Base-by-base conservation (phyloP, 331 rosid genomes). In the Malus hybrid region DNA sequence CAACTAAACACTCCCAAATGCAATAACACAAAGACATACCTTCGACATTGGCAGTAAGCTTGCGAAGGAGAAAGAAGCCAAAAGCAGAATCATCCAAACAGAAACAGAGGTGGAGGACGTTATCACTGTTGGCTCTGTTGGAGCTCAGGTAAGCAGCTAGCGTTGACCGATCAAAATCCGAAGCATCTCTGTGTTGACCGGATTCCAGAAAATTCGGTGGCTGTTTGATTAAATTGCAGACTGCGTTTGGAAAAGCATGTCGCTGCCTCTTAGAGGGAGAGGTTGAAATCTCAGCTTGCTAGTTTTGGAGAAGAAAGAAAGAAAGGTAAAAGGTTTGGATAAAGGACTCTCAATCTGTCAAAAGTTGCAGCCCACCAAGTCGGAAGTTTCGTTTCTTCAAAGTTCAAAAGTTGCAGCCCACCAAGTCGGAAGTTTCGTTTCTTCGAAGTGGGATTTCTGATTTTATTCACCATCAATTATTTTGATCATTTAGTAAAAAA, bases 61-160 rank as follows among this genome's bases (percentile, higher is more conserved):
- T 22, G 24, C 24, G 1, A 1, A 22, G 24, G 24, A 0, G 24
- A 22, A 22, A 22, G 24, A 22, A 22, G 24, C 24, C 24, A 22
- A 22, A 22, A 0, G 1, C 24, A 22, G 24, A 22, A 22, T 22
- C 24, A 22, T 22, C 24, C 24, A 22, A 22, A 22, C 24, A 22
- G 71, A 81, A 67, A 66, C 67, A 60, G 16, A 67, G 61, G 75
- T 67, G 74, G 70, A 65, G 24, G 84, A 86, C 79, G 46, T 9
- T 12, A 10, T 10, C 46, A 39, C 4, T 36, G 10, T 36, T 39
- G 46, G 46, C 13, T 39, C 46, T 12, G 9, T 39, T 39, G 46
- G 50, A 66, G 19, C 24, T 22, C 24, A 22, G 24, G 24, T 22
- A 31, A 64, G 36, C 19, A 6, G 61, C 15, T 5, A 16, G n/a